Base-by-base conservation (phyloP, 441 rosid species). In the Macaranga tanarius region DNA sequence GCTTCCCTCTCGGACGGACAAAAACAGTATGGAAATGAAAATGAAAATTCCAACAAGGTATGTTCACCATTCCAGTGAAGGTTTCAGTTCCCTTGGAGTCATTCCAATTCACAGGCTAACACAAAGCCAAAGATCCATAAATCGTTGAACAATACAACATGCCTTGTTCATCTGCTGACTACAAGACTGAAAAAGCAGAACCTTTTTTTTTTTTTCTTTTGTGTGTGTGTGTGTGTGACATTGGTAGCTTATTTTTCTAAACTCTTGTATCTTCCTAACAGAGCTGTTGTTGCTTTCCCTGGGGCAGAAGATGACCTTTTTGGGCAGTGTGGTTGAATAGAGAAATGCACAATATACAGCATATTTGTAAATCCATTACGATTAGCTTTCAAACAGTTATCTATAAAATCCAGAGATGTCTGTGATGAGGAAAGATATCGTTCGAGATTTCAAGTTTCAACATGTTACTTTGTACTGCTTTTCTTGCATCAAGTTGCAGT, bases 281-380 rank as follows among this genome's bases (percentile, higher is more conserved):
- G 97, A 13, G 76, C 22, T 20, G 25, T 15, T 88, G 93, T 76
- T 90, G 97, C 84, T 86, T 88, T 70, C 80, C 88, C 7, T 91
- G 96, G 96, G 48, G 72, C 69, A 51, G 86, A 69, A 87, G 80
- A 58, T 83, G 85, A 84, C 0, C 7, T 45, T 31, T 51, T 3
- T 34, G 38, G 38, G 38, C 58, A 17, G 8, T 28, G 9, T 66
- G 58, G 15, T 67, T 4, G 23, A 10, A 0, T 15, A 48, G n/a
- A 26, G 19, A 51, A 50, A 12, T 28, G 10, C 58, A 26, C 25
- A 34, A 1, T 6, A n/a, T 7, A 10, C 31, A 7, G 15, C 17
- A 66, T 66, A 28, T 5, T 20, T 20, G 28, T 55, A 11, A 55
- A 34, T 34, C 38, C 38, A 34, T 34, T 7, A 34, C 38, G 6